Evolutionary conservation across 116 monocot genomes (phyloP).

Genomic region (Dioscorea cayenensis): DNA sequence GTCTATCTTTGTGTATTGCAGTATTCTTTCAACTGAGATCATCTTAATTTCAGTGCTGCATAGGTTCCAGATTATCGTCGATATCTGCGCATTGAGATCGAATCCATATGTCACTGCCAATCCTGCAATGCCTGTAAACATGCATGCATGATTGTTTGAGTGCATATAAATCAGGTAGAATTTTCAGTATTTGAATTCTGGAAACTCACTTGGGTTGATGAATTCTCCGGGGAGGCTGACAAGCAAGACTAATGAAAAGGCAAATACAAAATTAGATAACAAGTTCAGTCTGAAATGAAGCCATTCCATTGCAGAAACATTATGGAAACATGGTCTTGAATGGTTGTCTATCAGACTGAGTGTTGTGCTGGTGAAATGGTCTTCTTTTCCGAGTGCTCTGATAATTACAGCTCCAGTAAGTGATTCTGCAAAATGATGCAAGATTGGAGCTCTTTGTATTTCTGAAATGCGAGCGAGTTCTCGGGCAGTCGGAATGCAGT

Average conservation of each 20-base stretch:
- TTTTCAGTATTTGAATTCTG: neutral
- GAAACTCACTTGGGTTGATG: slow-evolving; percentile 72
- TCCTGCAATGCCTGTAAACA: slow-evolving; percentile 67
- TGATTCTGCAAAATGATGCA: slow-evolving; percentile 92
- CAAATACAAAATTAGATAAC: slow-evolving; percentile 78
- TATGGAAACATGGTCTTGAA: slow-evolving; percentile 81
- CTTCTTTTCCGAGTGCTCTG: slow-evolving; percentile 67
- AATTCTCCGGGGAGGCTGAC: slow-evolving; percentile 78
- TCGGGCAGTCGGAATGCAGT: slow-evolving; percentile 78
- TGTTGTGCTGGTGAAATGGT: slow-evolving; percentile 55
- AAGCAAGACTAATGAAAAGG: slow-evolving; percentile 74
- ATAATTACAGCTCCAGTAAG: slow-evolving; percentile 73
- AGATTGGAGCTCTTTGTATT: slow-evolving; percentile 80
- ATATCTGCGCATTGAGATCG: slow-evolving; percentile 62
- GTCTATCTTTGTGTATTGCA: slow-evolving; percentile 68
- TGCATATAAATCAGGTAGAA: too few species aligned
- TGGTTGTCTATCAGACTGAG: slow-evolving; percentile 57
- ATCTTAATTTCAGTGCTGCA: slow-evolving; percentile 85
- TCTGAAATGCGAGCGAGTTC: slow-evolving; percentile 68
- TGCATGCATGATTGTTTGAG: neutral
- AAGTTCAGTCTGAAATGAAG: slow-evolving; percentile 66
- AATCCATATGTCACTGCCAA: slow-evolving; percentile 86
- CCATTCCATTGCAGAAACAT: slow-evolving; percentile 77
- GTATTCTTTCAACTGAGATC: slow-evolving; percentile 93
- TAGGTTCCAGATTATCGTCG: slow-evolving; percentile 65